Evolutionary conservation across 2,329 filamentous ascomycete genomes (phyloP).

Genomic region (Cordyceps fumosorosea): DNA sequence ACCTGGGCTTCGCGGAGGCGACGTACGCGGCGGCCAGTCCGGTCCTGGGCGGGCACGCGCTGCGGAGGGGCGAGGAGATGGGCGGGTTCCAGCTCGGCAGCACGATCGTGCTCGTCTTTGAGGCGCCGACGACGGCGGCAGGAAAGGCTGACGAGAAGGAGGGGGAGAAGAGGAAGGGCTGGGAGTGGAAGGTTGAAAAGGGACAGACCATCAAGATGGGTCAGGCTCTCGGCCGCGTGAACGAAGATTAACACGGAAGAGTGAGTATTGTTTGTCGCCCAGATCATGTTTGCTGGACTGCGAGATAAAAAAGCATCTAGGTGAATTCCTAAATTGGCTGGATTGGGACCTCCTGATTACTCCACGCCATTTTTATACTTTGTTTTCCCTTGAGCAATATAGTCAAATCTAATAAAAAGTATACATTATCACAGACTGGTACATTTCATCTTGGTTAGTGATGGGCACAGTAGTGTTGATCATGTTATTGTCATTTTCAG

Average conservation of each 20-base stretch:
- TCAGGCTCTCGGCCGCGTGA: slow-evolving; percentile 72
- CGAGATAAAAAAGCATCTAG: not conserved
- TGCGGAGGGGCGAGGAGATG: slow-evolving; percentile 91
- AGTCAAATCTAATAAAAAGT: no score
- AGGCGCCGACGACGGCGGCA: slow-evolving; percentile 61
- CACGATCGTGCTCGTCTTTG: slow-evolving; percentile 92
- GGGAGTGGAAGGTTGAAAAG: slow-evolving; percentile 80
- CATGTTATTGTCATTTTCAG: not conserved
- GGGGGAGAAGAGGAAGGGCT: slow-evolving; percentile 58
- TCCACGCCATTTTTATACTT: not conserved
- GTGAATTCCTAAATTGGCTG: not conserved
- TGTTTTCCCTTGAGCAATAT: not conserved
- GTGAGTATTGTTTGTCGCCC: not conserved
- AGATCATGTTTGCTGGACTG: not conserved
- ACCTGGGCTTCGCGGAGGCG: slow-evolving; percentile 88
- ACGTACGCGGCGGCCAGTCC: slow-evolving; percentile 73
- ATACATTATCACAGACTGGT: no score
- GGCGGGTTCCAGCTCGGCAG: slow-evolving; percentile 94
- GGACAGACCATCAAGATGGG: slow-evolving; percentile 87
- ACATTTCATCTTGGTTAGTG: no score
- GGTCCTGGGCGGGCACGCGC: slow-evolving; percentile 73
- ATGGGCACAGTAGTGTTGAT: not conserved
- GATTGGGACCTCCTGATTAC: not conserved
- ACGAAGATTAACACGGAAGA: slow-evolving; percentile 34
- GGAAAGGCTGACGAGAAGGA: slow-evolving; percentile 44